Percentiles rank a stretch among this genome's conserved stretches.
phyloP scores from a whole-genome alignment of 2,329 filamentous ascomycete genomes.

The Hortaea werneckii region DNA sequence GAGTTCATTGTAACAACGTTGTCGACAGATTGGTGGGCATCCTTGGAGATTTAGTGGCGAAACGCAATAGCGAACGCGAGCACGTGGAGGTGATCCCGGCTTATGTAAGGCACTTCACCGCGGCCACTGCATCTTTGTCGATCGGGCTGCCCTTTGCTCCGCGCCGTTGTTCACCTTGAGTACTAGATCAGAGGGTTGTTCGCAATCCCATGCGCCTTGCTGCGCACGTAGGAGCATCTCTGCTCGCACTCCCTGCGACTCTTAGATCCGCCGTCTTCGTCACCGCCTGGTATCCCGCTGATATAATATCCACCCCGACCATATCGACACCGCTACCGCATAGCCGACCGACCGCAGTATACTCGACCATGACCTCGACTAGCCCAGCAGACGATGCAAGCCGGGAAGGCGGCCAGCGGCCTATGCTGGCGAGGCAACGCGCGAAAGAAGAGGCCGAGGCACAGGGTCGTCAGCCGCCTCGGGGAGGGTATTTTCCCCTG shows the following conservation, averaged over 20 bases:
- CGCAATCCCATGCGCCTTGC: not conserved
- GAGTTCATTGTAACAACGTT: too few relatives aligned
- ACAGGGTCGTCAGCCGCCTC: conserved; percentile 4
- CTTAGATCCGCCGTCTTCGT: conserved; percentile 4
- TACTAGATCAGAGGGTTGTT: too few relatives aligned
- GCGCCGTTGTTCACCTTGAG: too few relatives aligned
- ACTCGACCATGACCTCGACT: conserved; percentile 25
- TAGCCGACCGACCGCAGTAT: not conserved
- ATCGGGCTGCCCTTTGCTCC: too few relatives aligned
- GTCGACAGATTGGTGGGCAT: too few relatives aligned
- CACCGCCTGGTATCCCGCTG: not conserved
- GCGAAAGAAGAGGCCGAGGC: conserved; percentile 3
- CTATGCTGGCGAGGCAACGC: conserved; percentile 27
- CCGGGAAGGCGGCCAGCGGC: conserved; percentile 13
- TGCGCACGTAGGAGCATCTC: conserved; percentile 1
- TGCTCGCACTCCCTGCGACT: conserved; percentile 7
- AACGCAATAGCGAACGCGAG: too few relatives aligned
- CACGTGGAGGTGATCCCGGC: too few relatives aligned
- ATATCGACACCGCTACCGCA: not conserved
- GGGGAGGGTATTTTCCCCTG: conserved; percentile 55
- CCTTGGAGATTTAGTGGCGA: too few relatives aligned
- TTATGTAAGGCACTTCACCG: too few relatives aligned
- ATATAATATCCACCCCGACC: not conserved
- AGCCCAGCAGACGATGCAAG: conserved; percentile 8
- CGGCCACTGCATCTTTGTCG: too few relatives aligned